These are phyloP conservation scores for Penicillium tannophilum DNA, from an alignment of 495 filamentous ascomycete species.

Conservation along the genomic window DNA sequence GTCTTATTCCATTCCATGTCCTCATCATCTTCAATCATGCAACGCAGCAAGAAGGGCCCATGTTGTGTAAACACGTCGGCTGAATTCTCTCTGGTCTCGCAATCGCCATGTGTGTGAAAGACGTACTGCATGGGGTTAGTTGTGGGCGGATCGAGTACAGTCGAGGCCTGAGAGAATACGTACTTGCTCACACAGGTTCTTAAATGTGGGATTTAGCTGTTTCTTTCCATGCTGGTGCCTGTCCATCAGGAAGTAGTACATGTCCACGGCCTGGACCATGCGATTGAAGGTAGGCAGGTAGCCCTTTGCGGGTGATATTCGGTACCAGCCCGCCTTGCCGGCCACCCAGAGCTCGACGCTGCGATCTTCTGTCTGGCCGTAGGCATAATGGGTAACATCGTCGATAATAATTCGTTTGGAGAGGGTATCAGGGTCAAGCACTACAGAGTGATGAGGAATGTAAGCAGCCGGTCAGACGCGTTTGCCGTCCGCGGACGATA, in stretches of 20 bases:
- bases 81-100: conserved; percentile 51
- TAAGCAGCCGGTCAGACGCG: conserved; percentile 32
- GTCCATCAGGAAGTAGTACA: conserved; percentile 70
- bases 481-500: conserved; percentile 12
- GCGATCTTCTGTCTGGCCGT: conserved; percentile 64
- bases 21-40: conserved; percentile 61
- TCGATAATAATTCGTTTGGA: conserved; percentile 64
- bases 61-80: conserved; percentile 56
- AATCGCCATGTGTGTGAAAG: conserved; percentile 46
- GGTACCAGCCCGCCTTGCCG: conserved; percentile 78
- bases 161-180: conserved; percentile 8
- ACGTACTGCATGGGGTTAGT: conserved; percentile 40
- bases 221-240: conserved; percentile 41
- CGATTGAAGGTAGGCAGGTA: conserved; percentile 64
- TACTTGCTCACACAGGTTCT: conserved; percentile 49
- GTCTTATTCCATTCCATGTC: conserved; percentile 57
- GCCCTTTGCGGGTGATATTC: conserved; percentile 61
- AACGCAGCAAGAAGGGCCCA: conserved; percentile 55
- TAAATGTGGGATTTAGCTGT: conserved; percentile 41
- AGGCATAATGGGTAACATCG: conserved; percentile 65
- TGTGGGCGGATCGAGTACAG: conserved; percentile 1
- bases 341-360: conserved; percentile 72
- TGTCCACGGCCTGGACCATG: conserved; percentile 68
- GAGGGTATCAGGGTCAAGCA: conserved; percentile 48
- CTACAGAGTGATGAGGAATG: conserved; percentile 24